A percentile compares a stretch with the other conserved stretches of the same genome.
Evolutionary conservation across 2,329 filamentous ascomycete species (phyloP).

Genomic region (Fusarium cyanostomum): DNA sequence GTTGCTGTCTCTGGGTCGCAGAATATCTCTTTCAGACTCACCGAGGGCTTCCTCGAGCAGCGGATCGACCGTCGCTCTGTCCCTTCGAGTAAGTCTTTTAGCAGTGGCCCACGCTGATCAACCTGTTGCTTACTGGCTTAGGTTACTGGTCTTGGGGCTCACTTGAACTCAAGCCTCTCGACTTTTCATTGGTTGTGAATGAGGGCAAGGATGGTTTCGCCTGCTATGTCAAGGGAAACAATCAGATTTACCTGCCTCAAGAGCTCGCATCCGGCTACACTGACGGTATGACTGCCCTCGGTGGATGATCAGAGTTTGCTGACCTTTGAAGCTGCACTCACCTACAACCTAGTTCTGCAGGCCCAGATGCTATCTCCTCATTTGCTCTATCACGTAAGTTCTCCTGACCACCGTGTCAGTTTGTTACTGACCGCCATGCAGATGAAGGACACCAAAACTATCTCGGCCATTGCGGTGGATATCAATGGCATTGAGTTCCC

Average conservation of each 20-base stretch:
- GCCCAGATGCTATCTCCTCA: background rate
- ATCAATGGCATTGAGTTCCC: background rate
- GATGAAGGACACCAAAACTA: background rate
- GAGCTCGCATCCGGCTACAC: conserved; percentile 11
- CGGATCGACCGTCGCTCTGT: conserved; percentile 12
- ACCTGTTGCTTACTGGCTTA: background rate
- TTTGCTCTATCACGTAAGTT: background rate
- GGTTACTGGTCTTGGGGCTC: conserved; percentile 15
- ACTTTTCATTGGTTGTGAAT: conserved; percentile 12
- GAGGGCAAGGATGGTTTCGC: conserved; percentile 8
- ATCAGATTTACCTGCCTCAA: conserved; percentile 15
- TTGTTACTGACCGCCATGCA: background rate
- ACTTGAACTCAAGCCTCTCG: background rate
- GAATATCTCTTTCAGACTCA: conserved; percentile 15
- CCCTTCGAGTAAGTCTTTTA: background rate
- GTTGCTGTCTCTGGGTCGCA: conserved; percentile 6
- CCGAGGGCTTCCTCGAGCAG: conserved; percentile 4
- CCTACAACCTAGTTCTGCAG: background rate
- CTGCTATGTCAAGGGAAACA: conserved; percentile 14
- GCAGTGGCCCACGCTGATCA: no score
- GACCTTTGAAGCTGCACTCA: background rate
- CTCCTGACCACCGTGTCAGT: background rate
- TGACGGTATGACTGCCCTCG: background rate
- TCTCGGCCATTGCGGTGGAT: background rate
- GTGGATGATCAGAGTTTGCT: background rate